These are phyloP conservation scores for Trichoderma reesei DNA, from an alignment of 495 filamentous ascomycete species.

Conservation along the genomic window DNA sequence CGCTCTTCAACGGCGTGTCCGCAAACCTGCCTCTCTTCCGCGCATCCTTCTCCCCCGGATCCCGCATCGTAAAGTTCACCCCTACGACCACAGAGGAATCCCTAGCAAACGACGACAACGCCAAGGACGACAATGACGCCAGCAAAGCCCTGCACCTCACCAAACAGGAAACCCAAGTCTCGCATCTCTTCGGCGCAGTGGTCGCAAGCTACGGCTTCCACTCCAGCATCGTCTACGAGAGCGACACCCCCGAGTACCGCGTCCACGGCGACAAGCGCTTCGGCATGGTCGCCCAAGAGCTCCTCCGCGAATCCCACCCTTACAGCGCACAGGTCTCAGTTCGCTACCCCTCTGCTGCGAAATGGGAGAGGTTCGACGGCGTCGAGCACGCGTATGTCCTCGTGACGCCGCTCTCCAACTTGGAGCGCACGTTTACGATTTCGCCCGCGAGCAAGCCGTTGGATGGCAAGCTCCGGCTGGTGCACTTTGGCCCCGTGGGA, in stretches of 20 bases:
- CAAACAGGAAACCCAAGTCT: slow-evolving; percentile 16
- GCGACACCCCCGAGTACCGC: slow-evolving; percentile 70
- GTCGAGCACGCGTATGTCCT: slow-evolving; percentile 63
- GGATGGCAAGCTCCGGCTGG: slow-evolving; percentile 54
- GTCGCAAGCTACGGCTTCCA: slow-evolving; percentile 85
- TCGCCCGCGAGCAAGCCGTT: slow-evolving; percentile 58
- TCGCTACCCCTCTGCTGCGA: slow-evolving; percentile 16
- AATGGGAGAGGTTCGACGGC: slow-evolving; percentile 20
- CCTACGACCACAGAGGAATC: slow-evolving; percentile 11
- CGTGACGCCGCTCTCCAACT: slow-evolving; percentile 61
- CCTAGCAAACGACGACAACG: slow-evolving; percentile 16
- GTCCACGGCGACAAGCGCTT: slow-evolving; percentile 67
- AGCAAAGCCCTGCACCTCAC: background rate
- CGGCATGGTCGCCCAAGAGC: slow-evolving; percentile 66
- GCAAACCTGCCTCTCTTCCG: slow-evolving; percentile 44
- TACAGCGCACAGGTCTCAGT: slow-evolving; percentile 53
- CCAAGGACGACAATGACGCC: background rate
- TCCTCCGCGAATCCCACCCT: slow-evolving; percentile 54
- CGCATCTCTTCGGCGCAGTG: slow-evolving; percentile 59
- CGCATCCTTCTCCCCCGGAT: slow-evolving; percentile 56
- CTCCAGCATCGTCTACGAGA: slow-evolving; percentile 76
- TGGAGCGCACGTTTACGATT: slow-evolving; percentile 73
- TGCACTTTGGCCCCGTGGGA: slow-evolving; percentile 60
- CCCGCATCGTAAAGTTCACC: slow-evolving; percentile 39
- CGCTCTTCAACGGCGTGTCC: slow-evolving; percentile 44